phyloP scores from a whole-genome alignment of 1,284 basidiomycete genomes.

The Sphaerobolus stellatus region DNA sequence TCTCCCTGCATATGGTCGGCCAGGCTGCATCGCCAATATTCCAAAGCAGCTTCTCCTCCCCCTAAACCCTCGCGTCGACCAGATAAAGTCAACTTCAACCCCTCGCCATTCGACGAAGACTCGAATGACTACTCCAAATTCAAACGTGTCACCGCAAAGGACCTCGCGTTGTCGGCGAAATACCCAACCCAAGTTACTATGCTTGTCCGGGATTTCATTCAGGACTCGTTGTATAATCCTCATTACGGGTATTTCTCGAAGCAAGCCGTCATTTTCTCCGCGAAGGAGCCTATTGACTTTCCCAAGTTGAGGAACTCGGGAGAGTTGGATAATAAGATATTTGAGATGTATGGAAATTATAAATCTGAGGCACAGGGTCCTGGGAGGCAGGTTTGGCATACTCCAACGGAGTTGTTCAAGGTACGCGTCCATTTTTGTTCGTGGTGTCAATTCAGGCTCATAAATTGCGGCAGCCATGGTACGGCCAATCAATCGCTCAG shows the following conservation, averaged over 20 bases:
- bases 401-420: slow-evolving; percentile 97
- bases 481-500: slow-evolving; percentile 86
- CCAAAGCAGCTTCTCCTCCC: not conserved
- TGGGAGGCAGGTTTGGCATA: slow-evolving; percentile 97
- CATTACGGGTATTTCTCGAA: slow-evolving; percentile 97
- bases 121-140: slow-evolving; percentile 6
- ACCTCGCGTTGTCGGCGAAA: slow-evolving; percentile 55
- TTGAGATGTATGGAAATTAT: slow-evolving; percentile 71
- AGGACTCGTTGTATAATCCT: slow-evolving; percentile 96
- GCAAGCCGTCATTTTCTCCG: slow-evolving; percentile 83
- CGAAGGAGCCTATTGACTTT: slow-evolving; percentile 74
- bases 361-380: slow-evolving; percentile 64
- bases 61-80: not conserved
- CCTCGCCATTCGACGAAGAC: slow-evolving; percentile 4
- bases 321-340: slow-evolving; percentile 82
- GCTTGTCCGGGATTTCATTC: slow-evolving; percentile 95
- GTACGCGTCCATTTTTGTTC: slow-evolving; percentile 44
- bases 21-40: not conserved
- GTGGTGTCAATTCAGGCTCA: not conserved
- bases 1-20: slow-evolving; percentile 1
- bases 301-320: slow-evolving; percentile 60
- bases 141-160: slow-evolving; percentile 71
- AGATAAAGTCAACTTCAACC: slow-evolving; percentile 12
- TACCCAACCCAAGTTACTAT: slow-evolving; percentile 87
- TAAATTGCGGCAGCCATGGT: slow-evolving; percentile 71